A percentile compares a stretch with the other conserved stretches of the same genome.
phyloP scores from a whole-genome alignment of 2,329 filamentous ascomycete genomes.

The Malbranchea zuffiana region DNA sequence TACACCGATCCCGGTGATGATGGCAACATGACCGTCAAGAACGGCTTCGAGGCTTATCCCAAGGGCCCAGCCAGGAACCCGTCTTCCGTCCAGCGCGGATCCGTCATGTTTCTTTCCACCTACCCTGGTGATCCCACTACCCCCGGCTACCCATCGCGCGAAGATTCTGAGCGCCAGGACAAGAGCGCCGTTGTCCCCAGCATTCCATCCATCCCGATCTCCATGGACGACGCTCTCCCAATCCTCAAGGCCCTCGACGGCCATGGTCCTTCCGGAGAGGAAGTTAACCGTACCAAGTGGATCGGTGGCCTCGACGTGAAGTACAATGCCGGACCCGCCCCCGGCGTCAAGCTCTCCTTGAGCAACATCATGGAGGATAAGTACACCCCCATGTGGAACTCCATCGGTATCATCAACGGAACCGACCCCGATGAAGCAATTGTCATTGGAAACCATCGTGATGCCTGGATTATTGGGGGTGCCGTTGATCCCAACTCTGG shows the following conservation, averaged over 20 bases:
- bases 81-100: conserved; percentile 37
- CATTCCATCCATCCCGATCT: conserved; percentile 27
- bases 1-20: conserved; percentile 39
- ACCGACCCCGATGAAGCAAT: conserved; percentile 32
- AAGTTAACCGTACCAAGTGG: conserved; percentile 26
- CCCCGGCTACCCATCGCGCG: conserved; percentile 25
- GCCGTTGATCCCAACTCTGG: conserved; percentile 45
- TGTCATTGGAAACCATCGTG: conserved; percentile 44
- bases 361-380: conserved; percentile 19
- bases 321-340: conserved; percentile 23
- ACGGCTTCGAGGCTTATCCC: conserved; percentile 35
- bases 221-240: conserved; percentile 23
- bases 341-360: conserved; percentile 19
- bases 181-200: conserved; percentile 21
- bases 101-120: conserved; percentile 28
- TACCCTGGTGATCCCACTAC: conserved; percentile 22
- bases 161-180: conserved; percentile 20
- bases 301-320: conserved; percentile 24
- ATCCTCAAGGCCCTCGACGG: conserved; percentile 26
- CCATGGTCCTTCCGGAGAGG: conserved; percentile 22
- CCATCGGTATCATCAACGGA: conserved; percentile 23
- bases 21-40: conserved; percentile 38
- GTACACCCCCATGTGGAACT: conserved; percentile 20
- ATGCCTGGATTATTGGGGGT: conserved; percentile 45
- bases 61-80: conserved; percentile 38